Conservation (phyloP, 352 stramenopile genomes). For the Globisporangium paddicum region DNA sequence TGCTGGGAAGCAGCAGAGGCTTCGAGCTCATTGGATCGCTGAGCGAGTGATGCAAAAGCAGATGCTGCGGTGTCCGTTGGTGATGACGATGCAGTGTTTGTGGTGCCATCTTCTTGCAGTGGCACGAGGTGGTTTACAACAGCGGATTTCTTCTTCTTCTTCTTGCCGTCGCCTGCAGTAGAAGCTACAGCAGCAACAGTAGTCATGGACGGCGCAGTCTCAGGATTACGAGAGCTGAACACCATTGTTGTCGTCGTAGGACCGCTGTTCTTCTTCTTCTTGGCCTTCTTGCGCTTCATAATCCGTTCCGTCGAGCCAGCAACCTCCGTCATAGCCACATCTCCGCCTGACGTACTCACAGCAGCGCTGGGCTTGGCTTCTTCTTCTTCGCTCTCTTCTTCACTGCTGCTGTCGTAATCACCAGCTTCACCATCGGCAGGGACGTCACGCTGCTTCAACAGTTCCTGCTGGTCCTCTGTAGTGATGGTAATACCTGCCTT, state of each 20-base stretch:
- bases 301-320: neutral
- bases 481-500: slow-evolving; percentile 68
- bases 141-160: slow-evolving; percentile 23
- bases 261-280: slow-evolving; percentile 20
- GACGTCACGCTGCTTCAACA: slow-evolving; percentile 41
- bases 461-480: slow-evolving; percentile 39
- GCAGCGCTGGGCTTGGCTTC: neutral
- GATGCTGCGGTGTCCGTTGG: neutral
- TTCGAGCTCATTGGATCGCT: slow-evolving; percentile 3
- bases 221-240: neutral
- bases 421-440: slow-evolving; percentile 14
- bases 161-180: neutral
- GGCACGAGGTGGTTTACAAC: slow-evolving; percentile 29
- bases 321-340: neutral
- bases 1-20: slow-evolving; percentile 4
- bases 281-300: slow-evolving; percentile 13
- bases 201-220: neutral
- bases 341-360: neutral
- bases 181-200: neutral
- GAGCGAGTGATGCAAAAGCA: neutral
- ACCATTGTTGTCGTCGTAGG: slow-evolving; percentile 13
- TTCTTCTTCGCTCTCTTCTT: slow-evolving; percentile 16
- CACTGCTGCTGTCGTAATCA: slow-evolving; percentile 14
- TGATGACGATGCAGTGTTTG: neutral
- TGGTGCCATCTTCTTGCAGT: slow-evolving; percentile 12